phyloP scores from a whole-genome alignment of 352 stramenopile genomes.

The Globisporangium acanthophoron region DNA sequence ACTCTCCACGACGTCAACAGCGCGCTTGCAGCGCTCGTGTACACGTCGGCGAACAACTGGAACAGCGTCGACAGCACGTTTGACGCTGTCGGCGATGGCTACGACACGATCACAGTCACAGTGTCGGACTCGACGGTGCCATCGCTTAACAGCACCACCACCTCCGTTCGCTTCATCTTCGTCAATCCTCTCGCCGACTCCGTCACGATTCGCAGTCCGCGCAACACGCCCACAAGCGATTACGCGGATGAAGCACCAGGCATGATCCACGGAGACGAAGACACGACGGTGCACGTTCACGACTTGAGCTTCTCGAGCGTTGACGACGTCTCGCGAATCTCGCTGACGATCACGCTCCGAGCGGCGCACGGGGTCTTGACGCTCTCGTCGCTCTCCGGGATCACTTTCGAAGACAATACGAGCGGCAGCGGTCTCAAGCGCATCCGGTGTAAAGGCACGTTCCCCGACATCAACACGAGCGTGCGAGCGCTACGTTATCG shows the following conservation, averaged over 20 bases:
- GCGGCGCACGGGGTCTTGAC: constrained; percentile 4
- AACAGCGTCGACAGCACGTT: constrained; percentile 44
- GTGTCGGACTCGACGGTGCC: constrained; percentile 21
- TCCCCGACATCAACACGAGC: constrained; percentile 36
- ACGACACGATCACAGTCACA: constrained; percentile 37
- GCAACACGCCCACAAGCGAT: constrained; percentile 24
- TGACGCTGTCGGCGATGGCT: constrained; percentile 18
- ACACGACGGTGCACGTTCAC: constrained; percentile 24
- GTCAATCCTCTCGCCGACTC: constrained; percentile 25
- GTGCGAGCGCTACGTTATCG: constrained; percentile 36
- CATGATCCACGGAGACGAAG: constrained; percentile 42
- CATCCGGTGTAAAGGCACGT: constrained; percentile 29
- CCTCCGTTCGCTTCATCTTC: constrained; percentile 27
- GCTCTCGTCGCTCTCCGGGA: constrained; percentile 11
- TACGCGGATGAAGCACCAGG: constrained; percentile 16
- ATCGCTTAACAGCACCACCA: constrained; percentile 28
- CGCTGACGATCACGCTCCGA: constrained; percentile 14
- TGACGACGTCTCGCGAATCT: constrained; percentile 33
- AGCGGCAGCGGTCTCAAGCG: constrained; percentile 4
- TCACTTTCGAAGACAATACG: constrained; percentile 21
- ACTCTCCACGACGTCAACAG: constrained; percentile 34
- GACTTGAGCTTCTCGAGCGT: constrained; percentile 35
- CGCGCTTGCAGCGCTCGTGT: constrained; percentile 37
- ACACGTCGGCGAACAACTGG: constrained; percentile 55
- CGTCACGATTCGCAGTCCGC: constrained; percentile 21